phyloP scores from a whole-genome alignment of 768 basidiomycete genomes.

The Mycena pura region DNA sequence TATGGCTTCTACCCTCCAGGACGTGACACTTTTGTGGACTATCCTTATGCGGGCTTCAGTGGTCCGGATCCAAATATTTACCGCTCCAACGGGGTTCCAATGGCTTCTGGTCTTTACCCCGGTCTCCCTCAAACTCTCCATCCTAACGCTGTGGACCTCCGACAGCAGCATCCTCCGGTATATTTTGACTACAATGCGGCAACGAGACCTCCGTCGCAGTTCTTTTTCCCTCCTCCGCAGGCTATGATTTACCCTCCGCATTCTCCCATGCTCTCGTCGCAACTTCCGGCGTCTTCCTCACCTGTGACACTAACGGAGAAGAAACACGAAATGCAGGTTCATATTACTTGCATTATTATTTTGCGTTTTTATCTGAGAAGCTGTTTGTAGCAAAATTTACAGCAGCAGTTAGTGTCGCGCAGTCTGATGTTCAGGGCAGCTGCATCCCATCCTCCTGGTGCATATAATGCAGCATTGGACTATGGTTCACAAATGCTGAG shows the following conservation, averaged over 20 bases:
- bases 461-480: constrained; percentile 53
- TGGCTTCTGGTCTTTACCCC: constrained; percentile 57
- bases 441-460: constrained; percentile 50
- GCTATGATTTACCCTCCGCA: constrained; percentile 65
- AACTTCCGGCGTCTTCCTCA: constrained; percentile 44
- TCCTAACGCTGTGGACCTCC: constrained; percentile 48
- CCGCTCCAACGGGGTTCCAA: constrained; percentile 50
- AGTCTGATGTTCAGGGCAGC: constrained; percentile 52
- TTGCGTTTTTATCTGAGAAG: constrained; percentile 19
- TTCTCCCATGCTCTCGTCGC: constrained; percentile 61
- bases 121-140: constrained; percentile 50
- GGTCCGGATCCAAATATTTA: constrained; percentile 59
- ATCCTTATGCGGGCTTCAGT: constrained; percentile 60
- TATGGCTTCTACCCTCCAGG: constrained; percentile 62
- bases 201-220: constrained; percentile 61
- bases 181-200: constrained; percentile 66
- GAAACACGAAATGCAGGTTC: constrained; percentile 64
- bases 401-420: constrained; percentile 52
- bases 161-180: constrained; percentile 56
- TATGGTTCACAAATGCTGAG: constrained; percentile 55
- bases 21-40: constrained; percentile 60
- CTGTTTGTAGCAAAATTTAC: constrained; percentile 46
- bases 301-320: constrained; percentile 55
- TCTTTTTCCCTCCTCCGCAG: constrained; percentile 64
- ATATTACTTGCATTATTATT: constrained; percentile 22